Conservation (phyloP, 1,139 yeast genomes). For the Kurtzmaniella quercitrusa region DNA sequence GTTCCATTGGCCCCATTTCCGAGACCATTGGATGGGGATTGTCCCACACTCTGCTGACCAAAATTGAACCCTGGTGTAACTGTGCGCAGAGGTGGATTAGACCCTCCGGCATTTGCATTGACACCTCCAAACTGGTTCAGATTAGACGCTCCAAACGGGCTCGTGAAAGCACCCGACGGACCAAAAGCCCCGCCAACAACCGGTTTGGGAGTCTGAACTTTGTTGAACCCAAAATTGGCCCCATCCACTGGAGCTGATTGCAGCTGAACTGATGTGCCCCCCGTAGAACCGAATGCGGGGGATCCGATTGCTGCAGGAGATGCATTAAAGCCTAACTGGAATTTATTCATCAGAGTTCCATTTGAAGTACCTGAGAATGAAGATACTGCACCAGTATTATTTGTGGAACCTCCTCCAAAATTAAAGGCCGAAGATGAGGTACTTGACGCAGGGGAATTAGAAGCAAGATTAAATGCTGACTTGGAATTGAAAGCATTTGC, state of each 20-base stretch:
- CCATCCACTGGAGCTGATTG: neutral
- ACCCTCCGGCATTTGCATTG: slow-evolving; percentile 1
- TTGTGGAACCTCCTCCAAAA: neutral
- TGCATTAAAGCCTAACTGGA: neutral
- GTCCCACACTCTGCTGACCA: slow-evolving; percentile 2
- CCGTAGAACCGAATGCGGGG: slow-evolving; percentile 3
- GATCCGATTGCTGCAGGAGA: neutral
- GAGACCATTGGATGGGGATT: neutral
- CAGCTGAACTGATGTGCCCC: neutral
- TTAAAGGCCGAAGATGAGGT: neutral
- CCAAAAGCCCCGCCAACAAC: neutral
- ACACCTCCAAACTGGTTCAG: neutral
- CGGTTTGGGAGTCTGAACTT: slow-evolving; percentile 1
- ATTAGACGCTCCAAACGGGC: slow-evolving; percentile 4
- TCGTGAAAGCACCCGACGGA: neutral
- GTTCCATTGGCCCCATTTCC: neutral
- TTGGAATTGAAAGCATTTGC: neutral
- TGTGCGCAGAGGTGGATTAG: slow-evolving; percentile 5
- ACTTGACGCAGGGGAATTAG: neutral
- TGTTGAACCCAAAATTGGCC: neutral
- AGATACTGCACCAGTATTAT: neutral
- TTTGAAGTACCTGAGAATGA: neutral
- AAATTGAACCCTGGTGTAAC: slow-evolving; percentile 9
- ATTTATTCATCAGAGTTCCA: neutral
- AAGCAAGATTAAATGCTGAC: neutral